Evolutionary conservation across 176 grass and related monocot genomes (phyloP).

Genomic region (Hordeum marinum): DNA sequence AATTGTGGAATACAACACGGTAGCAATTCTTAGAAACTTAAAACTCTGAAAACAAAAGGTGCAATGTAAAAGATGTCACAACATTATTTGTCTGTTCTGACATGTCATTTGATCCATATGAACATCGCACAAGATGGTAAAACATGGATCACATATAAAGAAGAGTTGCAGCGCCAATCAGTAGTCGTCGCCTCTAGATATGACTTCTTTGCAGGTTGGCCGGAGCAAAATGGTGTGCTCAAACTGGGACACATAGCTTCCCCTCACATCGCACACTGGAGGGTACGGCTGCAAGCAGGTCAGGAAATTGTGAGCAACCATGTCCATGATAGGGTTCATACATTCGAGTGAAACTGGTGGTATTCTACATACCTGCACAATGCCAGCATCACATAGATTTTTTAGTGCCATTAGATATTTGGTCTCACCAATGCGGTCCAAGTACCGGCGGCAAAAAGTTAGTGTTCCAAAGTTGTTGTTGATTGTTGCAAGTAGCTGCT

Average conservation of each 20-base stretch:
- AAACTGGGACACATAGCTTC: constrained; percentile 92
- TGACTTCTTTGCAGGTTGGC: constrained; percentile 94
- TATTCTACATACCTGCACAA: too few species aligned
- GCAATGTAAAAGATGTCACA: too few species aligned
- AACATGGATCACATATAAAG: neutral
- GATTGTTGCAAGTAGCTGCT: constrained; percentile 83
- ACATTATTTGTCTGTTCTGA: neutral
- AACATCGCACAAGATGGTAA: neutral
- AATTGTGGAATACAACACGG: too few species aligned
- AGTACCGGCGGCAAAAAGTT: constrained; percentile 83
- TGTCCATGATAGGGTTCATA: neutral
- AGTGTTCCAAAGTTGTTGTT: constrained; percentile 94
- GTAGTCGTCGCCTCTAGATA: constrained; percentile 82
- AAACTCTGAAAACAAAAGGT: too few species aligned
- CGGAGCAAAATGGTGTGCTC: constrained; percentile 94
- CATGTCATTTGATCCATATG: neutral
- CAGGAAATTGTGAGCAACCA: neutral
- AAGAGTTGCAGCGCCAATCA: constrained; percentile 28
- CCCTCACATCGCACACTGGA: constrained; percentile 75
- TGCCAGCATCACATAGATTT: constrained; percentile 59
- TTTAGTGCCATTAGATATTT: constrained; percentile 97
- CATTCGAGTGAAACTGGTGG: neutral
- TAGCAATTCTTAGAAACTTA: too few species aligned
- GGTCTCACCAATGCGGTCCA: constrained; percentile 84
- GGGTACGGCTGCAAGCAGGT: constrained; percentile 58